Evolutionary conservation across 306 rosid genomes (phyloP).

Genomic region (Prunus campanulata): DNA sequence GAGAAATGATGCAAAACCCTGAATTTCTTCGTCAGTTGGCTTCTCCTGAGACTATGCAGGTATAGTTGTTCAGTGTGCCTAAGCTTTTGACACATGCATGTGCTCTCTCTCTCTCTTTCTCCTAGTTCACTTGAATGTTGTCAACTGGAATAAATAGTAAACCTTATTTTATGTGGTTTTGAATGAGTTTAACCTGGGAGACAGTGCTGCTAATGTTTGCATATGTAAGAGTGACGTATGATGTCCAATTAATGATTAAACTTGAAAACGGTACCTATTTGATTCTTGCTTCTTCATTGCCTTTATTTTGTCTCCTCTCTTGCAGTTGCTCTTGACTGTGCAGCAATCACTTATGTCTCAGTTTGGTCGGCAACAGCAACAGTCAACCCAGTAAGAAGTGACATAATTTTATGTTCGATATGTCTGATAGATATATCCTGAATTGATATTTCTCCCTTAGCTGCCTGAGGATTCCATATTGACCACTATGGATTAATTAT

Average conservation of each 20-base stretch:
- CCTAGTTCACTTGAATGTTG: background rate
- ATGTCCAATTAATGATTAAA: background rate
- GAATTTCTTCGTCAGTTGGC: constrained; percentile 73
- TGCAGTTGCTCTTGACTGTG: constrained; percentile 64
- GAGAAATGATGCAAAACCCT: constrained; percentile 86
- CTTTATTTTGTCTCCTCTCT: constrained; percentile 1
- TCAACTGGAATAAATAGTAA: background rate
- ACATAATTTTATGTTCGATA: constrained; percentile 17
- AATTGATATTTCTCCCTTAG: background rate
- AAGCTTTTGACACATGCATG: constrained; percentile 17
- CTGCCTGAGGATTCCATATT: constrained; percentile 3
- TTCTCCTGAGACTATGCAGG: constrained; percentile 92
- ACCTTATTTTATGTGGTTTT: background rate
- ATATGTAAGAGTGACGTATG: background rate
- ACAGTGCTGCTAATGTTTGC: background rate
- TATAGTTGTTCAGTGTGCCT: constrained; percentile 26
- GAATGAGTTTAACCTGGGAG: background rate
- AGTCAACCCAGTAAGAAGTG: constrained; percentile 66
- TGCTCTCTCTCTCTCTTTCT: background rate
- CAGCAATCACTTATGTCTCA: constrained; percentile 66
- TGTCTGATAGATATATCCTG: background rate
- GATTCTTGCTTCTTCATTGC: background rate
- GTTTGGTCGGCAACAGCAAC: constrained; percentile 57
- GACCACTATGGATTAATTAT: background rate
- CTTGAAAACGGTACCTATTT: background rate